These are phyloP conservation scores for Camelina laxa DNA, from an alignment of 345 rosid species.

Conservation along the genomic window DNA sequence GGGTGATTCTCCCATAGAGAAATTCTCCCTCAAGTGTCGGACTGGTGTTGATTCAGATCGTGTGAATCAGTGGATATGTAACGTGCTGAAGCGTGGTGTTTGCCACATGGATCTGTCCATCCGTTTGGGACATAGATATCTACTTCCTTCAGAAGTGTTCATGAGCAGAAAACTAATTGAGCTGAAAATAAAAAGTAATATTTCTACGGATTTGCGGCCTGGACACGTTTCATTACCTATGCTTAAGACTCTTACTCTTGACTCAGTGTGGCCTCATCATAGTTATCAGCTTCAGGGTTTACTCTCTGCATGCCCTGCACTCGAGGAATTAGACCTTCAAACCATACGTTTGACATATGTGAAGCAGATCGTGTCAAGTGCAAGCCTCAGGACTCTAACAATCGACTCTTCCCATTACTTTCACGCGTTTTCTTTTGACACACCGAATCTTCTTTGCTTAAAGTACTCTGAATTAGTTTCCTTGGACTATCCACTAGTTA, in stretches of 20 bases:
- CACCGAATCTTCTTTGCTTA: constrained; percentile 4
- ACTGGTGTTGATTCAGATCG: background rate
- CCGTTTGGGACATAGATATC: too few species aligned
- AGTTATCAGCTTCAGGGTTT: background rate
- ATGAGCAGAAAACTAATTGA: background rate
- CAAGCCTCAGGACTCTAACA: too few species aligned
- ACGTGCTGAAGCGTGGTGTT: constrained; percentile 14
- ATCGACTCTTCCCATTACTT: too few species aligned
- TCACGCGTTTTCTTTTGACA: background rate
- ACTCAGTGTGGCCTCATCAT: background rate
- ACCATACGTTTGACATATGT: too few species aligned
- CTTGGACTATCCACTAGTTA: background rate
- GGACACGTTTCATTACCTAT: background rate
- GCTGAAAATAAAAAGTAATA: background rate
- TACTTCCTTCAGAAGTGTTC: background rate
- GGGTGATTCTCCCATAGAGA: background rate
- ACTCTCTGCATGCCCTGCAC: too few species aligned
- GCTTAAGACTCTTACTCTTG: background rate
- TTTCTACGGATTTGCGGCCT: too few species aligned
- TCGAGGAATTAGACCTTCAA: too few species aligned
- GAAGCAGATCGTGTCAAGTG: too few species aligned
- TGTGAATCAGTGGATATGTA: constrained; percentile 12
- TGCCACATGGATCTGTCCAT: background rate
- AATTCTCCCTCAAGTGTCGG: constrained; percentile 3
- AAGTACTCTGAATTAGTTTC: background rate